Base-by-base conservation (phyloP, 2,329 filamentous ascomycete species). In the Fusarium sp. region DNA sequence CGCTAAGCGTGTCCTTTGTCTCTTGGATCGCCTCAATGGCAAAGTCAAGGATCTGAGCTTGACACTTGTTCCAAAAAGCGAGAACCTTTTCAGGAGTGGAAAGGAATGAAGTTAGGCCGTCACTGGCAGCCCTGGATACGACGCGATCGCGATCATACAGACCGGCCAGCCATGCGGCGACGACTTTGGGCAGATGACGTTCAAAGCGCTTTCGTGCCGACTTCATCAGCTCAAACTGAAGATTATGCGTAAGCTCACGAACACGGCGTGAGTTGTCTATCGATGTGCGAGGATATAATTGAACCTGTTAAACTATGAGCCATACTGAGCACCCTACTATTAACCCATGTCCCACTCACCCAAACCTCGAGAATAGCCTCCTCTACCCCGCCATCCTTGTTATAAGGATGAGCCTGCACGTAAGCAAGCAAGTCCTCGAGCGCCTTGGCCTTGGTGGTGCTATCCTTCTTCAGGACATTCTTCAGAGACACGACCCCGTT, bases 401-500 rank as follows among this genome's bases (percentile, higher is more conserved):
- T 89, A 80, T 81, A 87, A 47, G 82, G 87, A 81, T 85, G 88
- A 14, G 84, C 82, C 73, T 88, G 86, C 42, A 94, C 85, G 79
- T 93, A 89, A 37, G 88, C 82, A 57, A 94, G 87, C 22, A 99
- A 84, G 62, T 98, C 96, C 77, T 98, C 95, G 31, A 99, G 85
- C 0, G 94, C 96, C 82, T 96, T 98, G 9, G 93, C 89, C 81
- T 98, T 97, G 40, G 96, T 99, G 13, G 91, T 97, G 78, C 92
- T 93, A 84, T 98, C 96, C 83, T 96, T 97, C 85, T 98, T 99
- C 60, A 92, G 88, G 5, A 98, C 84, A 77, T 97, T 98, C 83
- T 98, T 97, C 85, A 98, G 94, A n/a, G 92, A 91, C 16, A 98
- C 95, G 40, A 96, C 91, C 40, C 96, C 87, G 79, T 96, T 93